Conservation (phyloP, 805 yeast genomes). For the Metschnikowia kunwiensis region DNA sequence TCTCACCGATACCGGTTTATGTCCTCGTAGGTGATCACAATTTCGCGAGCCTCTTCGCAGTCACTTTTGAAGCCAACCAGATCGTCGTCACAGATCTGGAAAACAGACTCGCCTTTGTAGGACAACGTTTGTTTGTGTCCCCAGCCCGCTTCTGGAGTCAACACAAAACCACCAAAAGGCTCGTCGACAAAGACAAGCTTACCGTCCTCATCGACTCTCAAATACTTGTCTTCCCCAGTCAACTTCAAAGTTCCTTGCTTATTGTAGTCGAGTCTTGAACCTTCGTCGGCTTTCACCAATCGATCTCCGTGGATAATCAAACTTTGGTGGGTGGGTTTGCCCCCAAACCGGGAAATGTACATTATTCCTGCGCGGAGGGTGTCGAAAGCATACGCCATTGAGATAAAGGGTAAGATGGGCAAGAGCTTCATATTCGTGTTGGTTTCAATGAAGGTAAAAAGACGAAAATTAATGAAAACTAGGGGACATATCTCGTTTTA, state of each 20-base stretch:
- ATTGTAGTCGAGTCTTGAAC: conserved; percentile 6
- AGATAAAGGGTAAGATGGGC: not conserved
- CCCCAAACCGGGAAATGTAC: conserved; percentile 4
- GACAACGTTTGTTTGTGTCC: conserved; percentile 2
- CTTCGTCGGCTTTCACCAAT: conserved; percentile 3
- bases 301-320: not conserved
- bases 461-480: too few relatives aligned
- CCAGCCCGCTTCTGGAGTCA: conserved; percentile 1
- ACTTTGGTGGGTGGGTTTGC: not conserved
- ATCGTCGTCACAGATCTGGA: conserved; percentile 2
- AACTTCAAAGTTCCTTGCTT: conserved; percentile 1
- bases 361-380: conserved; percentile 6
- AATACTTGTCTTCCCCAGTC: conserved; percentile 1
- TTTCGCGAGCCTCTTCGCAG: not conserved
- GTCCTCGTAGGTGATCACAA: conserved; percentile 3
- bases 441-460: too few relatives aligned
- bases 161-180: conserved; percentile 2
- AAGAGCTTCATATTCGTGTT: not conserved
- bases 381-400: not conserved
- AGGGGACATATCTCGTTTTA: too few relatives aligned
- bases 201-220: conserved; percentile 1
- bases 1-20: conserved; percentile 1
- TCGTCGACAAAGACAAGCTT: not conserved
- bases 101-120: conserved; percentile 1
- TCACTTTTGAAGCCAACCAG: conserved; percentile 1